Base-by-base conservation (phyloP, 2,329 filamentous ascomycete species). In the Pyrenophora teres region DNA sequence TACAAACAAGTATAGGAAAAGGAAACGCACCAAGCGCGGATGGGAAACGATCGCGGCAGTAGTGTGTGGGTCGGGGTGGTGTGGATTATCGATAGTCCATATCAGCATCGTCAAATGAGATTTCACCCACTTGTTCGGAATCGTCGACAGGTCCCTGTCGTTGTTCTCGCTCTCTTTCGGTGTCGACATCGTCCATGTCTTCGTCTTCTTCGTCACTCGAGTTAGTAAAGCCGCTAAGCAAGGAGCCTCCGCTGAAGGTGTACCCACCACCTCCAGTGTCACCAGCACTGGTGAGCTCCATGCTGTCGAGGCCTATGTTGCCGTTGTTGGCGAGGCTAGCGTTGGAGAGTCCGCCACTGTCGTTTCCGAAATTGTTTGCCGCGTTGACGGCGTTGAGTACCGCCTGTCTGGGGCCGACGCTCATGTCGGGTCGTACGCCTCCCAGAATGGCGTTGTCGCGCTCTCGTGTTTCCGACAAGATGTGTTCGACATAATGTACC, bases 401-500 rank as follows among this genome's bases (percentile, higher is more conserved):
- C 43, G 87, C 85, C 63, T 85, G 82, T 49, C 92, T 84, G 66
- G 92, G 89, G 36, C 87, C 90, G 63, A 96, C 84, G 18, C 89
- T 89, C 72, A 95, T 88, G 63, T 97, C 94, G 1, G 94, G 94
- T 54, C 94, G 85, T 9, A 97, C 92, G 5, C 94, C 94, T 40
- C 94, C 94, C 4, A 99, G 86, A 46, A 97, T 96, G n/a, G 94
- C 94, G 70, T 99, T 99, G 69, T 99, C 94, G 57, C 93, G 86
- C 76, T 99, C 94, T 48, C 94, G 82, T 0, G 94, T 99, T 73
- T 97, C 93, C 0, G 93, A 90, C 21, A 99, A 80, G 0, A 92
- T 91, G 51, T 93, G 89, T 70, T 97, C 93, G 33, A 97, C 92
- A 67, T 97, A 99, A 64, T 90, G 87, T 65, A 94, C 89, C 94